These are phyloP conservation scores for Pleoardoris graminearum DNA, from an alignment of 2,329 filamentous ascomycete species.

Conservation along the genomic window DNA sequence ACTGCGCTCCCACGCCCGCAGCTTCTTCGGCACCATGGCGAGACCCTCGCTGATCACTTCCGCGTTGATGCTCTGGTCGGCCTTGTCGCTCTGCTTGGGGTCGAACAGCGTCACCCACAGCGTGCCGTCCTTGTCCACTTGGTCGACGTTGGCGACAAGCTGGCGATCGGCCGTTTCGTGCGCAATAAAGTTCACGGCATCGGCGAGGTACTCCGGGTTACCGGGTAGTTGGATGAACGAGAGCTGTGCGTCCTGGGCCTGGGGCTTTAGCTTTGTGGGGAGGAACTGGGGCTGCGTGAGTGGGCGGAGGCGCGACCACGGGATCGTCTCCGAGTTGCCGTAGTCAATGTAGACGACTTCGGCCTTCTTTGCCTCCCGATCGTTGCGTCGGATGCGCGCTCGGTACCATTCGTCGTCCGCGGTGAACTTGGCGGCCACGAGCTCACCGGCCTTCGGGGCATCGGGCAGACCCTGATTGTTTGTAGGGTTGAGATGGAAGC, in stretches of 20 bases:
- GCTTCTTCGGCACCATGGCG: constrained; percentile 88
- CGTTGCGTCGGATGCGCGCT: constrained; percentile 85
- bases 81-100: constrained; percentile 61
- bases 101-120: constrained; percentile 90
- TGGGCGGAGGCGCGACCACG: constrained; percentile 83
- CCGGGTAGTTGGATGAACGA: constrained; percentile 88
- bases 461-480: constrained; percentile 75
- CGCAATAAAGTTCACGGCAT: constrained; percentile 75
- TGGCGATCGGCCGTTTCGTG: constrained; percentile 74
- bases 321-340: constrained; percentile 86
- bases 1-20: constrained; percentile 86
- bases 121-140: constrained; percentile 76
- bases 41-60: constrained; percentile 82
- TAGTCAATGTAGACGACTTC: constrained; percentile 97
- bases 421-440: constrained; percentile 87
- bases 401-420: constrained; percentile 94
- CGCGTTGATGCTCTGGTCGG: constrained; percentile 83
- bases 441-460: constrained; percentile 86
- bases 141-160: constrained; percentile 90
- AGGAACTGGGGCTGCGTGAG: constrained; percentile 79
- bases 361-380: constrained; percentile 80
- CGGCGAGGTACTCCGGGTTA: constrained; percentile 77
- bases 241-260: constrained; percentile 83
- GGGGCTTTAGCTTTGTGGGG: constrained; percentile 77
- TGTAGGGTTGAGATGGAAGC: constrained; percentile 82